A percentile compares a stretch with the other conserved stretches of the same genome.
Evolutionary conservation across 495 filamentous ascomycete species (phyloP).

Genomic region (Penicillium egyptiacum): DNA sequence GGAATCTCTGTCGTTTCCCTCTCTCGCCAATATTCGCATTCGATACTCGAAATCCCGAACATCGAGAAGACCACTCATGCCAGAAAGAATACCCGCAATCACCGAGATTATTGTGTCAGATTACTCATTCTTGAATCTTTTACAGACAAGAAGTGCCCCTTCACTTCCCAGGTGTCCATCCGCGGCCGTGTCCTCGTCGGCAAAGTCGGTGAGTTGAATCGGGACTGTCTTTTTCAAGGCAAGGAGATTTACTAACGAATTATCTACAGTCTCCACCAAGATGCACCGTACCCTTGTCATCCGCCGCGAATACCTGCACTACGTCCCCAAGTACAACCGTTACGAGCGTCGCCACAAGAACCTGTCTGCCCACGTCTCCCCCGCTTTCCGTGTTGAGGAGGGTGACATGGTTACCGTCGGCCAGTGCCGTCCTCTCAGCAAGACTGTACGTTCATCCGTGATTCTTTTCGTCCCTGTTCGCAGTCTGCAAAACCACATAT

Average conservation of each 20-base stretch:
- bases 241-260: not conserved
- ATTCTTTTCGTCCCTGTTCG: not conserved
- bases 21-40: not conserved
- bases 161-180: slow-evolving; percentile 96
- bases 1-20: not conserved
- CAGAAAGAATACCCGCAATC: slow-evolving; percentile 14
- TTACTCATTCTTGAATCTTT: slow-evolving; percentile 32
- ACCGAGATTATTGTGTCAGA: slow-evolving; percentile 1
- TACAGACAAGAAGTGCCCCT: slow-evolving; percentile 99
- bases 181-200: slow-evolving; percentile 99
- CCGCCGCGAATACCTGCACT: slow-evolving; percentile 99
- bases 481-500: not conserved
- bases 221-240: not conserved
- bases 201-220: slow-evolving; percentile 56
- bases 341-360: slow-evolving; percentile 99
- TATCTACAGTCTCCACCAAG: slow-evolving; percentile 78
- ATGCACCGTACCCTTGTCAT: slow-evolving; percentile 99
- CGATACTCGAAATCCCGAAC: slow-evolving; percentile 1
- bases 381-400: slow-evolving; percentile 99
- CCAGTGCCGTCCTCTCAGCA: slow-evolving; percentile 96
- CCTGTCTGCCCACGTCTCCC: slow-evolving; percentile 95
- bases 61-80: slow-evolving; percentile 17
- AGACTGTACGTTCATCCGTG: slow-evolving; percentile 74
- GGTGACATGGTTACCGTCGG: slow-evolving; percentile 99
- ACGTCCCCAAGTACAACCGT: slow-evolving; percentile 96